phyloP scores from a whole-genome alignment of 805 yeast genomes.

The Lipomyces mesembrius region DNA sequence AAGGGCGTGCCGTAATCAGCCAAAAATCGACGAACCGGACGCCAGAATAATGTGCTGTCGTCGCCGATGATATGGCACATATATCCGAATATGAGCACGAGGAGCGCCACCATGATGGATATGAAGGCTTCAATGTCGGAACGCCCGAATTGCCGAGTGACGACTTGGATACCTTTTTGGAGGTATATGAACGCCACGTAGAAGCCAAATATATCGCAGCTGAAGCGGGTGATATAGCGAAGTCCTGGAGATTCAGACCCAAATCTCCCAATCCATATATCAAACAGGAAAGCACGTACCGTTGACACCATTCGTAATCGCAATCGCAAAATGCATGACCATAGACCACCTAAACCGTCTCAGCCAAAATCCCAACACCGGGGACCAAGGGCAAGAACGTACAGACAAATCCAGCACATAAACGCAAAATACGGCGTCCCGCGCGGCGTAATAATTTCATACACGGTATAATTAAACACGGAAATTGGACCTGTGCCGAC shows the following conservation, averaged over 20 bases:
- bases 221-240: slow-evolving; percentile 28
- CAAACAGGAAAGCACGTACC: slow-evolving; percentile 49
- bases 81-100: slow-evolving; percentile 81
- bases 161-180: slow-evolving; percentile 86
- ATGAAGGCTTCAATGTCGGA: slow-evolving; percentile 55
- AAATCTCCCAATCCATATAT: not conserved
- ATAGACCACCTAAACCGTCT: slow-evolving; percentile 70
- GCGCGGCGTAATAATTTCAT: slow-evolving; percentile 63
- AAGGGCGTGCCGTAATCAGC: slow-evolving; percentile 87
- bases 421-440: slow-evolving; percentile 72
- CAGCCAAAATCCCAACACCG: not conserved
- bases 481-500: slow-evolving; percentile 72
- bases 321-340: slow-evolving; percentile 75
- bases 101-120: slow-evolving; percentile 70
- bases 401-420: slow-evolving; percentile 90
- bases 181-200: slow-evolving; percentile 87
- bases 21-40: slow-evolving; percentile 66
- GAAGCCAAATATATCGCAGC: slow-evolving; percentile 79
- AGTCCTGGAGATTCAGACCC: not conserved
- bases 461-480: slow-evolving; percentile 89
- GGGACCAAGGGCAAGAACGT: not conserved
- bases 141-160: slow-evolving; percentile 66
- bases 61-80: slow-evolving; percentile 62
- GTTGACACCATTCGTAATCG: slow-evolving; percentile 68
- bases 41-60: slow-evolving; percentile 64